These are phyloP conservation scores for Marasmius sp. DNA, from an alignment of 1,284 basidiomycete species.

Conservation along the genomic window DNA sequence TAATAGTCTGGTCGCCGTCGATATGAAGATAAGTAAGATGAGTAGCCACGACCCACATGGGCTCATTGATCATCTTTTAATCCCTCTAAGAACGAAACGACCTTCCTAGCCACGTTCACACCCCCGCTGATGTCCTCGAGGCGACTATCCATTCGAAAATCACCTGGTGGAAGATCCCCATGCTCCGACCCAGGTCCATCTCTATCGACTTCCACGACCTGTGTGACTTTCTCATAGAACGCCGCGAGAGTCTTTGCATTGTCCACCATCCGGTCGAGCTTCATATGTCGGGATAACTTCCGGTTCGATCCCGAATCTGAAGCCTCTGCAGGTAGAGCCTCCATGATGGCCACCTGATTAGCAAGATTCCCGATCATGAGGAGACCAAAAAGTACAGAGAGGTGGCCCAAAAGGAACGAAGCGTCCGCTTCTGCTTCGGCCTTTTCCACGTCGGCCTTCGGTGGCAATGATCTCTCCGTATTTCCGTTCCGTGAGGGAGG, in stretches of 20 bases:
- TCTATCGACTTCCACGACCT: background rate
- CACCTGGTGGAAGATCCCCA: background rate
- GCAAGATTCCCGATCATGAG: constrained; percentile 48
- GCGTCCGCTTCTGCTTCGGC: constrained; percentile 32
- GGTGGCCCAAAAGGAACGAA: constrained; percentile 59
- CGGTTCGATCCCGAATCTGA: background rate
- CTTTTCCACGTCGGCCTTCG: constrained; percentile 24
- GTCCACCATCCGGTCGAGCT: constrained; percentile 6
- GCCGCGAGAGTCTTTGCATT: constrained; percentile 10
- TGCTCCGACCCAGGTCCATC: background rate
- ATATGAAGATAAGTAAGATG: no score
- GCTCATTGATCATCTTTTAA: background rate
- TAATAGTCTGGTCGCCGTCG: background rate
- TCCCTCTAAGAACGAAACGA: constrained; percentile 8
- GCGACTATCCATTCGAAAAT: background rate
- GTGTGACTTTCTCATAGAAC: constrained; percentile 9
- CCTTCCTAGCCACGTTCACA: constrained; percentile 9
- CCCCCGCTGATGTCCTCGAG: constrained; percentile 3
- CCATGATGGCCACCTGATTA: constrained; percentile 48
- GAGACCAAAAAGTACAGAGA: constrained; percentile 71
- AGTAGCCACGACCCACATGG: background rate
- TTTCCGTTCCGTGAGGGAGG: constrained; percentile 6
- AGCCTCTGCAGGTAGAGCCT: constrained; percentile 4
- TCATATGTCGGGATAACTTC: background rate
- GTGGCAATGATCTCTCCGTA: constrained; percentile 25